Conservation (phyloP, 306 rosid genomes). For the Cicer cuneatum region DNA sequence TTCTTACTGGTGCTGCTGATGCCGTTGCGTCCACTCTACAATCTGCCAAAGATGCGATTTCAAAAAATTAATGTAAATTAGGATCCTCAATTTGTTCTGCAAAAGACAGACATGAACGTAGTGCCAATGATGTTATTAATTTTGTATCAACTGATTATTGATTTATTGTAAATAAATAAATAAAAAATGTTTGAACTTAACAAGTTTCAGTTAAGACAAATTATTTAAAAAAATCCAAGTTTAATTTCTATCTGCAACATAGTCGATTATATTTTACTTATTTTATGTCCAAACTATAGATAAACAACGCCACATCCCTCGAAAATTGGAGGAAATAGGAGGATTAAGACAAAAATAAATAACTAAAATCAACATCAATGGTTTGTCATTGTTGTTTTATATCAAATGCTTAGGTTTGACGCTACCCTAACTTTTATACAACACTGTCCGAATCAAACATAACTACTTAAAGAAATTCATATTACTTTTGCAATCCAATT, state of each 20-base stretch:
- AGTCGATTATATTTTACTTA: too few relatives aligned
- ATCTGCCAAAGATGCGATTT: conserved; percentile 65
- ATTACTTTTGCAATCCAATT: conserved; percentile 10
- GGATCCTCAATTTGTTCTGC: background rate
- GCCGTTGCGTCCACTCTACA: conserved; percentile 59
- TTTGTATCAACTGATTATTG: conserved; percentile 4
- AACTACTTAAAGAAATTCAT: background rate
- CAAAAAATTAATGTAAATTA: conserved; percentile 43
- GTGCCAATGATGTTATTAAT: conserved; percentile 27
- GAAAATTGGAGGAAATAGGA: too few relatives aligned
- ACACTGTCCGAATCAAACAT: conserved; percentile 8
- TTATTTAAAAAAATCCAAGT: too few relatives aligned
- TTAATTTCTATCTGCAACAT: too few relatives aligned
- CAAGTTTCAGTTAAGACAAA: too few relatives aligned
- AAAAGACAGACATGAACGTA: conserved; percentile 25
- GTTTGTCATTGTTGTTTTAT: background rate
- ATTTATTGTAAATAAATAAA: too few relatives aligned
- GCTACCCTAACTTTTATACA: conserved; percentile 23
- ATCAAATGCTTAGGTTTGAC: conserved; percentile 34
- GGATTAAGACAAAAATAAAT: background rate
- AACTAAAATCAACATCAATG: background rate
- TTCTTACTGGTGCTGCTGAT: conserved; percentile 60
- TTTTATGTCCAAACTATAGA: too few relatives aligned
- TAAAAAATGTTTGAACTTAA: too few relatives aligned
- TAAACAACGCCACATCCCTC: too few relatives aligned